A percentile compares a stretch with the other conserved stretches of the same genome.
These are phyloP conservation scores for Zalaria sp. DNA, from an alignment of 2,329 filamentous ascomycete species.

Conservation along the genomic window DNA sequence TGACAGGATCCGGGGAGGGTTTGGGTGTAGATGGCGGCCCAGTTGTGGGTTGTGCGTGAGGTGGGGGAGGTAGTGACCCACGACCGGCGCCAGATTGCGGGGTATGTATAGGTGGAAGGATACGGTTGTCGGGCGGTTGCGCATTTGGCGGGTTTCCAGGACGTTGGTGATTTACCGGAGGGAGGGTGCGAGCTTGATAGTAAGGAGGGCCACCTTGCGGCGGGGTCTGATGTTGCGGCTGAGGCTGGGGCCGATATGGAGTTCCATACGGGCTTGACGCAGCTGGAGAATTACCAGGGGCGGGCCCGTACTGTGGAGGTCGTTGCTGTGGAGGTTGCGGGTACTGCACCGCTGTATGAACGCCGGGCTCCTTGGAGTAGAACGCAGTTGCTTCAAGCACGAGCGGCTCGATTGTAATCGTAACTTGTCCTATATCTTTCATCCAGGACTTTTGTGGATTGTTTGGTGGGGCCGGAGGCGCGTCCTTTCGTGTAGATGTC, in stretches of 20 bases:
- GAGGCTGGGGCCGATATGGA: slow-evolving; percentile 3
- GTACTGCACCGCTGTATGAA: slow-evolving; percentile 12
- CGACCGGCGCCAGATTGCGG: slow-evolving; percentile 7
- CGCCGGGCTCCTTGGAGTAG: slow-evolving; percentile 48
- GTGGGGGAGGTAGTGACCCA: slow-evolving; percentile 2
- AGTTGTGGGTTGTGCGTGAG: not conserved
- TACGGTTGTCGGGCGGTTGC: slow-evolving; percentile 12
- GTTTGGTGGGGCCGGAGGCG: slow-evolving; percentile 32
- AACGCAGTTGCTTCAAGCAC: slow-evolving; percentile 64
- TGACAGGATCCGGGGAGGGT: slow-evolving; percentile 52
- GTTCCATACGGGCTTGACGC: slow-evolving; percentile 4
- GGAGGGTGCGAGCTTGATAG: slow-evolving; percentile 9
- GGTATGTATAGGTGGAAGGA: slow-evolving; percentile 13
- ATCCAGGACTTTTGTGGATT: slow-evolving; percentile 20
- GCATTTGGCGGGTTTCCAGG: slow-evolving; percentile 4
- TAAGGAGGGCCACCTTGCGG: slow-evolving; percentile 4
- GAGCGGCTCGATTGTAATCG: slow-evolving; percentile 67
- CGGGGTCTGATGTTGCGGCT: slow-evolving; percentile 3
- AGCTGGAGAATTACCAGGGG: not conserved
- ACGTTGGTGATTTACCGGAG: slow-evolving; percentile 7
- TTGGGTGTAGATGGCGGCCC: slow-evolving; percentile 11
- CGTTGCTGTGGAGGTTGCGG: slow-evolving; percentile 9
- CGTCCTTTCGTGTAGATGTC: slow-evolving; percentile 53
- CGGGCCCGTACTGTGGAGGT: slow-evolving; percentile 3
- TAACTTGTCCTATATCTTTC: slow-evolving; percentile 52